phyloP scores from a whole-genome alignment of 2,329 filamentous ascomycete genomes.

The Aspergillus brunneoviolaceus region DNA sequence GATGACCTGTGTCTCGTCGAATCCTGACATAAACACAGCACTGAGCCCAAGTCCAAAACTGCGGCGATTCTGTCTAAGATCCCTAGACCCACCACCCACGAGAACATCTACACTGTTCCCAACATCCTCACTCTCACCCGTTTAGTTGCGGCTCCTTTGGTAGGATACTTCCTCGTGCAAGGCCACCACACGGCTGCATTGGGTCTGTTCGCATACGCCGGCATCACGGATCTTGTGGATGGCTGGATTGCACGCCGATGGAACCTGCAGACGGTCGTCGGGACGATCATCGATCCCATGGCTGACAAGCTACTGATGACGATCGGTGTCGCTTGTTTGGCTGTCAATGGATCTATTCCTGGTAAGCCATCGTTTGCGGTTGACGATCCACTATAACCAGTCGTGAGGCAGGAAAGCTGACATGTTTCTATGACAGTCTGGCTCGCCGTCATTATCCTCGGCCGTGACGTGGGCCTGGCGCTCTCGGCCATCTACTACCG shows the following conservation, averaged over 20 bases:
- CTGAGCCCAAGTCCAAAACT: slow-evolving; percentile 26
- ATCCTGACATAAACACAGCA: slow-evolving; percentile 16
- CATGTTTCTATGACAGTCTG: slow-evolving; percentile 58
- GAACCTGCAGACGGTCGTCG: slow-evolving; percentile 88
- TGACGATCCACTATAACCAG: neutral
- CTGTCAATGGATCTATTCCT: slow-evolving; percentile 77
- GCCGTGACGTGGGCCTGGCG: slow-evolving; percentile 78
- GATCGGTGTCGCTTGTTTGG: slow-evolving; percentile 79
- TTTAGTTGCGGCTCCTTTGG: slow-evolving; percentile 74
- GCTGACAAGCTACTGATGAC: slow-evolving; percentile 98
- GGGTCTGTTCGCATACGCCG: slow-evolving; percentile 86
- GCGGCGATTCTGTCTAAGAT: slow-evolving; percentile 34
- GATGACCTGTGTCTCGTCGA: neutral
- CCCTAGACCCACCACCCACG: slow-evolving; percentile 52
- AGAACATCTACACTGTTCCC: slow-evolving; percentile 96
- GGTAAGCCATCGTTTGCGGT: slow-evolving; percentile 50
- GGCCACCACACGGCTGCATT: slow-evolving; percentile 77
- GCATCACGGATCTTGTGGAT: slow-evolving; percentile 86
- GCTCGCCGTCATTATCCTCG: slow-evolving; percentile 85
- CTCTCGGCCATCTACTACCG: slow-evolving; percentile 91
- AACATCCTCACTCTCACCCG: slow-evolving; percentile 89
- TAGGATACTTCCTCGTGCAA: slow-evolving; percentile 86
- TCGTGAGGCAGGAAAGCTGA: slow-evolving; percentile 3
- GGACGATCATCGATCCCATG: slow-evolving; percentile 93
- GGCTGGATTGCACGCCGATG: slow-evolving; percentile 89